Conservation (phyloP, 352 stramenopile genomes). For the Thraustochytrium sp. region DNA sequence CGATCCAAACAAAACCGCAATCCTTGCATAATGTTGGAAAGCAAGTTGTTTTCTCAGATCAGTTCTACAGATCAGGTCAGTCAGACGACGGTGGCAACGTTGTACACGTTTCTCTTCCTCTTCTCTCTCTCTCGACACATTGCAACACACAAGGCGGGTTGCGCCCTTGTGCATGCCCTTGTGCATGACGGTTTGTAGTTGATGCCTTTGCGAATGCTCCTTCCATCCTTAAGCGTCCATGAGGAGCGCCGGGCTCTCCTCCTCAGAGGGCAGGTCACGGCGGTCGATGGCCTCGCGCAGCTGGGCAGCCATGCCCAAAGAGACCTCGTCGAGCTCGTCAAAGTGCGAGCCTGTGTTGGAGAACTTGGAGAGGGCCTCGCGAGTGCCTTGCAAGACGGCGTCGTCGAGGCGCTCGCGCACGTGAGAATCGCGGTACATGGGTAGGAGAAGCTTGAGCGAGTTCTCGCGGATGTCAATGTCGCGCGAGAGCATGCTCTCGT, state of each 20-base stretch:
- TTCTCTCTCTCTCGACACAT: too few relatives aligned
- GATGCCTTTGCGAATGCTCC: too few relatives aligned
- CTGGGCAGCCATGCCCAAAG: neutral
- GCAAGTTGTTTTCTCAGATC: too few relatives aligned
- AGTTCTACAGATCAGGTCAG: too few relatives aligned
- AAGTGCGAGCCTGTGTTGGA: neutral
- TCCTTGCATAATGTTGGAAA: too few relatives aligned
- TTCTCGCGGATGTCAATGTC: slow-evolving; percentile 37
- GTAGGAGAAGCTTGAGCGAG: slow-evolving; percentile 3
- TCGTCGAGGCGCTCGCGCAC: neutral
- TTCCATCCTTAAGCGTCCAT: too few relatives aligned
- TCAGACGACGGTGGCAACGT: too few relatives aligned
- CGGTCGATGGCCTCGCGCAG: slow-evolving; percentile 6
- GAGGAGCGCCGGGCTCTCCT: neutral
- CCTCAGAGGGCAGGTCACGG: neutral
- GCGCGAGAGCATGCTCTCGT: neutral
- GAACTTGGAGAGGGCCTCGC: neutral
- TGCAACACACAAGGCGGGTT: too few relatives aligned
- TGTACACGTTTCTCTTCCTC: too few relatives aligned
- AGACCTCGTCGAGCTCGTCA: slow-evolving; percentile 12
- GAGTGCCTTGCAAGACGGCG: neutral
- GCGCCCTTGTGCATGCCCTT: too few relatives aligned
- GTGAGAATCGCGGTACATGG: neutral
- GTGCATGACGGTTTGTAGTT: too few relatives aligned
- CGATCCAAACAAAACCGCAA: too few relatives aligned